Conservation (phyloP, 2,329 filamentous ascomycete species). For the Shiraia sp. region DNA sequence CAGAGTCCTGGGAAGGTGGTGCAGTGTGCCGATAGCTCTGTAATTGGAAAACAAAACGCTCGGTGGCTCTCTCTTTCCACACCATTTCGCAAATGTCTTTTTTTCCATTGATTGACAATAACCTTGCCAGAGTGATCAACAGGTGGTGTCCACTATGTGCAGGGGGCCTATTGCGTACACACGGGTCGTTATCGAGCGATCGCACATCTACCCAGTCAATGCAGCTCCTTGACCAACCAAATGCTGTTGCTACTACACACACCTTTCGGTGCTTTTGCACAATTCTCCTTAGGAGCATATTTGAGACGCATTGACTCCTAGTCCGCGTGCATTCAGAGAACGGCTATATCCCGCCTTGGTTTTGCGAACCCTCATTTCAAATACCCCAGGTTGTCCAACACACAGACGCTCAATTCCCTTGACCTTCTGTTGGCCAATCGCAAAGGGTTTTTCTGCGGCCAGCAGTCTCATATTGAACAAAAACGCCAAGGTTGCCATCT, state of each 20-base stretch:
- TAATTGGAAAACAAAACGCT: constrained; percentile 38
- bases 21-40: constrained; percentile 26
- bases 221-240: constrained; percentile 9
- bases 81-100: too few relatives aligned
- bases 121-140: too few relatives aligned
- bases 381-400: constrained; percentile 6
- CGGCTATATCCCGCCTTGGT: constrained; percentile 8
- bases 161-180: too few relatives aligned
- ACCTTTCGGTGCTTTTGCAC: constrained; percentile 4
- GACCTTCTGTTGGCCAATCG: too few relatives aligned
- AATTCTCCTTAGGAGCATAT: constrained; percentile 2
- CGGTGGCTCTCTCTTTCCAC: constrained; percentile 12
- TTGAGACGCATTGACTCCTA: constrained; percentile 7
- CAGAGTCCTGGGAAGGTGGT: constrained; percentile 30
- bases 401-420: constrained; percentile 1
- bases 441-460: too few relatives aligned
- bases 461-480: too few relatives aligned
- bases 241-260: constrained; percentile 9
- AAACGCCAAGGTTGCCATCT: too few relatives aligned
- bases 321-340: constrained; percentile 8
- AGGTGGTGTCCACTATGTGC: too few relatives aligned
- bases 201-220: constrained; percentile 1
- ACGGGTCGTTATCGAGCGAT: constrained; percentile 1
- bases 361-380: neutral
- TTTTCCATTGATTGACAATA: too few relatives aligned